Evolutionary conservation across 345 rosid species (phyloP), one percentile per base, ranked within the genome.

Genomic region (Microcos paniculata): DNA sequence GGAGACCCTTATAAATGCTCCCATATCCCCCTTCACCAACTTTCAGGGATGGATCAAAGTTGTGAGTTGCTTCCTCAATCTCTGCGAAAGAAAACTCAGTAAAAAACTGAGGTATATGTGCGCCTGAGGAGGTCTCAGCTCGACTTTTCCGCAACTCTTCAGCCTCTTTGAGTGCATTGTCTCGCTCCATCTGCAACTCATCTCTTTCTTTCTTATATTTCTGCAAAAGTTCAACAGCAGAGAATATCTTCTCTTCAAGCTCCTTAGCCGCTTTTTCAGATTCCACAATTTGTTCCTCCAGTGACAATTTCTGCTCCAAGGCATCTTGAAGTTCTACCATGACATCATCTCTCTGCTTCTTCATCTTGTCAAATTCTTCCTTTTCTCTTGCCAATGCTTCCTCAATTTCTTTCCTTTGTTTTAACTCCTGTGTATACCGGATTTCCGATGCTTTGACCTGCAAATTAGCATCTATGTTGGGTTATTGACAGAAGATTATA

Each of bases 1-100:
- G 87, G 19, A 76, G 10, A 64, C 95, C 95, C 79, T 80, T 83
- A 75, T 90, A 92, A 77, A 92, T 88, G 86, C 88, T 92, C 58
- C 97, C 98, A 81, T 90, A 94, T 48, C 97, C 97, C 19, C 98
- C 98, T 89, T 92, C 97, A 42, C 95, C 98, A 67, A 94, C 91
- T 87, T 90, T 92, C 81, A 80, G 74, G 61, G 90, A 84, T 18
- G 85, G 85, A 79, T 91, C 90, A 78, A 92, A 92, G 61, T 85
- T 86, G 58, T 35, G 49, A 68, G 97, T 89, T 52, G 97, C 98
- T 78, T 86, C 90, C 81, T 86, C 76, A 61, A 92, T 85, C 84
- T 94, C 98, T 43, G 88, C 80, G 84, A 88, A 79, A 35, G 92
- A 82, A 79, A 92, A 88, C 66, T 91, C 92, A 8, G 91, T 84